Evolutionary conservation across 495 filamentous ascomycete species (phyloP), one percentile per base, ranked within the genome.

Genomic region (Xylaria telfairii): DNA sequence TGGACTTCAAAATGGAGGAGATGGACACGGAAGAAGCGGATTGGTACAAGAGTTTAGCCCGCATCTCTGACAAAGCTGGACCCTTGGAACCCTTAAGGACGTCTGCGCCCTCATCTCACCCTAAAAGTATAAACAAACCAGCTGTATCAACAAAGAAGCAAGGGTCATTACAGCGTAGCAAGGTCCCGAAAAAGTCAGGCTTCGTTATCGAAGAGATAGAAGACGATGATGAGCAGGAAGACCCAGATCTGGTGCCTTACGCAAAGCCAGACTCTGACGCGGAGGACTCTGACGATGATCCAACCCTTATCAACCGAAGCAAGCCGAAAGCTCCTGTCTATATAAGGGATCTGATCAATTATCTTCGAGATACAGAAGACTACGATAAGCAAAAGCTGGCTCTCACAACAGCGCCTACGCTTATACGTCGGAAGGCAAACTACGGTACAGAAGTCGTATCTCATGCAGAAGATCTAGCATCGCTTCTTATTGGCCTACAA

Each of bases 231-330:
- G 71, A 76, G 4, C 79, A 80, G 5, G 90, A 93, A 68, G 89
- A 93, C 64, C 90, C 93, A 12, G 93, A 93, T 68, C 82, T 98
- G 0, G 83, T 89, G 13, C 90, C 93, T 4, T 98, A 98, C 76
- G 90, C 87, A 37, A 97, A 97, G 76, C 94, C 95, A 0, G 96
- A 97, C 77, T 95, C 92, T n/a, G 96, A 99, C 74, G 85, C 87
- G 3, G 92, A 94, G 68, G 96, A 98, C 79, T 92, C 91, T 0
- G 94, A 97, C 66, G 95, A 97, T 32, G 96, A 99, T 76, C 90
- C 96, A 17, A 97, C 93, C 0, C 81, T 96, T 42, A 84, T 98
- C 49, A 89, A 90, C 63, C 88, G 95, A 46, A 88, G 93, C 77
- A 97, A 94, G 72, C 91, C 92, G 47, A 91, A 88, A 53, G 88